These are phyloP conservation scores for Suhomyces kilbournensis DNA, from an alignment of 805 yeast genomes.

Conservation along the genomic window DNA sequence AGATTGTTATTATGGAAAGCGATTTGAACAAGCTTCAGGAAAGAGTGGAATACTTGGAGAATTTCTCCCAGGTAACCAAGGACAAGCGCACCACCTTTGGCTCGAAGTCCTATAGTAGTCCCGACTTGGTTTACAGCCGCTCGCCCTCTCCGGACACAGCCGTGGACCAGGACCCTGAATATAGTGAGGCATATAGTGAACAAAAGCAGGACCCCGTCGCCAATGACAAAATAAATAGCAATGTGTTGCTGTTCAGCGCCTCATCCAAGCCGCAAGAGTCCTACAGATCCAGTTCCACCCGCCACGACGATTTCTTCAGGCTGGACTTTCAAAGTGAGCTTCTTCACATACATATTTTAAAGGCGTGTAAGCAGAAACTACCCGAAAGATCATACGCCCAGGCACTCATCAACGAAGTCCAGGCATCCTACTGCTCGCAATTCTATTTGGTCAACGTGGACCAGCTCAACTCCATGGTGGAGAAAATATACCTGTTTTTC, in stretches of 20 bases:
- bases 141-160: neutral
- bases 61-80: neutral
- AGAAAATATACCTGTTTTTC: slow-evolving; percentile 1
- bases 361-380: slow-evolving; percentile 18
- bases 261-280: neutral
- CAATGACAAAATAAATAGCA: neutral
- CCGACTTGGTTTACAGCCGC: neutral
- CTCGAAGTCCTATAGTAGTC: neutral
- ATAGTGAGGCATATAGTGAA: neutral
- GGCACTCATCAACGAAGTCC: slow-evolving; percentile 23
- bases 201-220: neutral
- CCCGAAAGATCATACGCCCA: slow-evolving; percentile 25
- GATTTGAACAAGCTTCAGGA: slow-evolving; percentile 35
- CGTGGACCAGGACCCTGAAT: neutral
- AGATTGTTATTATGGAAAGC: slow-evolving; percentile 42
- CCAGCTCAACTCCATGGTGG: slow-evolving; percentile 16
- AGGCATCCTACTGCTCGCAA: slow-evolving; percentile 31
- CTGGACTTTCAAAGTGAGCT: slow-evolving; percentile 27
- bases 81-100: neutral
- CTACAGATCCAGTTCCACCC: neutral
- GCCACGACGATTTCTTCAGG: slow-evolving; percentile 19
- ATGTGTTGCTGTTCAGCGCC: neutral
- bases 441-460: slow-evolving; percentile 31
- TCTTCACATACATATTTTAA: slow-evolving; percentile 21
- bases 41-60: slow-evolving; percentile 29